phyloP scores from a whole-genome alignment of 1,139 yeast species.

The Suhomyces atakaporum region DNA sequence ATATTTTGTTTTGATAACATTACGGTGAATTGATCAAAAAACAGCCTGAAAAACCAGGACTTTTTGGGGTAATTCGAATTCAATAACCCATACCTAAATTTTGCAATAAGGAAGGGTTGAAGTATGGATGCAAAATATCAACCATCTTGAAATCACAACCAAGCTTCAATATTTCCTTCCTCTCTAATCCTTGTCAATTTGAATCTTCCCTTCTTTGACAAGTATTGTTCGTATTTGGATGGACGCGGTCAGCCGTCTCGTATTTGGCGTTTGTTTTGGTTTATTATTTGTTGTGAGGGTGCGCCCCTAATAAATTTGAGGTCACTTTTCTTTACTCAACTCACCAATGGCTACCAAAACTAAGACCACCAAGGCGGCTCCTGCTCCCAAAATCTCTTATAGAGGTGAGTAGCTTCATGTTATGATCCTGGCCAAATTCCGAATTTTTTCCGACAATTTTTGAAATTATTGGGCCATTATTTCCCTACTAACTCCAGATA shows the following conservation, averaged over 20 bases:
- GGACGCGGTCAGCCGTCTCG: slow-evolving; percentile 1
- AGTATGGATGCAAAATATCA: too few relatives aligned
- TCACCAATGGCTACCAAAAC: slow-evolving; percentile 29
- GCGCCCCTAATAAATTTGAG: slow-evolving; percentile 7
- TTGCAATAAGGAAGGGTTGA: too few relatives aligned
- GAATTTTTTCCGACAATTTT: background rate
- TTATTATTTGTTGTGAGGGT: slow-evolving; percentile 11
- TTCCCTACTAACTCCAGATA: slow-evolving; percentile 42
- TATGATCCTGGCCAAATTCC: background rate
- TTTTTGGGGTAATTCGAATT: too few relatives aligned
- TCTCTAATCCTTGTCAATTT: background rate
- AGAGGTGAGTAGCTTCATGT: slow-evolving; percentile 53
- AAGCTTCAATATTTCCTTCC: too few relatives aligned
- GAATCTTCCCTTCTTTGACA: too few relatives aligned
- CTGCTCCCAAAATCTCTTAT: slow-evolving; percentile 46
- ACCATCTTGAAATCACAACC: too few relatives aligned
- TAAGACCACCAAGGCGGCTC: slow-evolving; percentile 26
- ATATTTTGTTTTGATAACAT: too few relatives aligned
- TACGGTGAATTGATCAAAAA: too few relatives aligned
- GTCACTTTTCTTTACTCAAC: slow-evolving; percentile 7
- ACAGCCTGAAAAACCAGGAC: too few relatives aligned
- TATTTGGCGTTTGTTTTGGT: slow-evolving; percentile 13
- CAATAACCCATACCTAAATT: too few relatives aligned
- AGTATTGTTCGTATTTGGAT: background rate
- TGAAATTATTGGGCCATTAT: slow-evolving; percentile 1